Conservation (phyloP, 768 basidiomycete species). For the Psilocybe cyanescens region DNA sequence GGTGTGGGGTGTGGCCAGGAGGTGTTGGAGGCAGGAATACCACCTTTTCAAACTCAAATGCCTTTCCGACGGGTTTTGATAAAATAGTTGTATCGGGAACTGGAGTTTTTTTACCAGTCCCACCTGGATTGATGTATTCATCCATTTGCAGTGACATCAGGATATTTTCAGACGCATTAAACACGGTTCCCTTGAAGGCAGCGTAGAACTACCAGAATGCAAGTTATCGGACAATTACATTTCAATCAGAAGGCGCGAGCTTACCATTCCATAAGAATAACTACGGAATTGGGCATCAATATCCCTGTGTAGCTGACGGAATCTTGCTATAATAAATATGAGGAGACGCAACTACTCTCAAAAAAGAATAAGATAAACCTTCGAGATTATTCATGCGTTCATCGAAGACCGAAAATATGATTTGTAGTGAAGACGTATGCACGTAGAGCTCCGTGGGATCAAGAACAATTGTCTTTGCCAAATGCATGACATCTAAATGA, state of each 20-base stretch:
- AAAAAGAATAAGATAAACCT: background rate
- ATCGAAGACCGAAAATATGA: conserved; percentile 7
- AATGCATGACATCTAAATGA: conserved; percentile 3
- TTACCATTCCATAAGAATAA: conserved; percentile 13
- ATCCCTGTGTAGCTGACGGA: conserved; percentile 8
- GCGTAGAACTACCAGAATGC: background rate
- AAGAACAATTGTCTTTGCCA: conserved; percentile 2
- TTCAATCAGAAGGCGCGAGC: background rate
- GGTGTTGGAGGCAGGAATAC: background rate
- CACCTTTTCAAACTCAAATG: background rate
- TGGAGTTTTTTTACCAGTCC: background rate
- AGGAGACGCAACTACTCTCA: background rate
- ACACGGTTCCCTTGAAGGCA: conserved; percentile 5
- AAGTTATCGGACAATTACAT: background rate
- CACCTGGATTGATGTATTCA: background rate
- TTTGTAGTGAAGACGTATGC: background rate
- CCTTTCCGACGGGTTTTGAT: conserved; percentile 5
- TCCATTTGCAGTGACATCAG: conserved; percentile 2
- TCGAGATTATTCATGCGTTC: conserved; percentile 8
- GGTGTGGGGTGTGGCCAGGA: background rate
- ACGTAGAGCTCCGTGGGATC: background rate
- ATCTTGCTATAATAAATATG: background rate
- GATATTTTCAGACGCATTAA: conserved; percentile 5
- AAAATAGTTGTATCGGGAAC: conserved; percentile 5
- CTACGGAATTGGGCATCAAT: conserved; percentile 6